Conservation (phyloP, 2,329 filamentous ascomycete species). For the Juglanconis juglandina region DNA sequence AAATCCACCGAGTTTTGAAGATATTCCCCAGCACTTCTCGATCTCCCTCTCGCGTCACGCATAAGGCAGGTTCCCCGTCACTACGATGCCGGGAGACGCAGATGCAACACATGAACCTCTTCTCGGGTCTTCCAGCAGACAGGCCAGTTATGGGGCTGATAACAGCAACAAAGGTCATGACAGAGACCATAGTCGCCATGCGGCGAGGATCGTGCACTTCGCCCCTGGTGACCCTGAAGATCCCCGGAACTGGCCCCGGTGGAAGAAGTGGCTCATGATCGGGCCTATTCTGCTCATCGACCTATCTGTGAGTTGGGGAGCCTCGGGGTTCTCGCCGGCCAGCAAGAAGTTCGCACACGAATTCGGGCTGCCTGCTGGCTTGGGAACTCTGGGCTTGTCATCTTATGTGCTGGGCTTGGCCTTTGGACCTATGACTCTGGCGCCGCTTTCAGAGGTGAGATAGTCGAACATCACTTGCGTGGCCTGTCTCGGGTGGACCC, state of each 20-base stretch:
- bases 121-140: not conserved
- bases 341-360: constrained; percentile 37
- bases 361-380: constrained; percentile 36
- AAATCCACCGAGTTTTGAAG: not conserved
- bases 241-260: constrained; percentile 31
- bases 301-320: constrained; percentile 38
- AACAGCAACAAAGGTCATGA: not conserved
- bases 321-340: constrained; percentile 44
- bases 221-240: constrained; percentile 23
- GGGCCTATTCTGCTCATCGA: constrained; percentile 29
- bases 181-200: not conserved
- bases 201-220: constrained; percentile 18
- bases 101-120: constrained; percentile 4
- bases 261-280: constrained; percentile 32
- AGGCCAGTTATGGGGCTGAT: not conserved
- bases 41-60: not conserved
- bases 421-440: constrained; percentile 31
- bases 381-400: constrained; percentile 42
- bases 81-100: not conserved
- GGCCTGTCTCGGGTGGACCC: no score
- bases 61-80: not conserved
- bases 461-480: not conserved
- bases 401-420: constrained; percentile 45
- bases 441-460: constrained; percentile 25
- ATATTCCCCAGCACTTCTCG: not conserved